Conservation (phyloP, 73 alveolate genomes). For the Paramecium sexaurelia region DNA sequence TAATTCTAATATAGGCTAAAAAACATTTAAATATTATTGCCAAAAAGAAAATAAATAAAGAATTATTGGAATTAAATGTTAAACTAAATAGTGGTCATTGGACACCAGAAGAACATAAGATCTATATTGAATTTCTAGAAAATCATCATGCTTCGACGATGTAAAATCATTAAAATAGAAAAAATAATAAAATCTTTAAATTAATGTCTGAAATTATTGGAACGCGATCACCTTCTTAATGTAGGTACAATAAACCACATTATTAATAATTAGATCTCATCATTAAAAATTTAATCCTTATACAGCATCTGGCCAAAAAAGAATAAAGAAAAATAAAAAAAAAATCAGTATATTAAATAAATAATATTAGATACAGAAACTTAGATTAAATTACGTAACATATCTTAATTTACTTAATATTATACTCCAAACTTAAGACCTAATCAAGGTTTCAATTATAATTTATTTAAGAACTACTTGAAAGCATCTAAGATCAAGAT, state of each 20-base stretch:
- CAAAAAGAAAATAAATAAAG: not conserved
- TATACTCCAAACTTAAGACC: not conserved
- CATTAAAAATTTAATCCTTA: constrained; percentile 46
- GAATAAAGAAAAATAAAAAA: constrained; percentile 17
- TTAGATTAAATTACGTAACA: not conserved
- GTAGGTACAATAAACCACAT: not conserved
- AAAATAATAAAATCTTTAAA: constrained; percentile 43
- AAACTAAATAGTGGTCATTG: constrained; percentile 46
- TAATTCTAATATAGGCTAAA: not conserved
- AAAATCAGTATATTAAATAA: not conserved
- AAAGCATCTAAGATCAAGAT: not conserved
- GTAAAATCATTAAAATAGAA: constrained; percentile 21
- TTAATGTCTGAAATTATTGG: constrained; percentile 40
- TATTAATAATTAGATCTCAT: not conserved
- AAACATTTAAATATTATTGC: not conserved
- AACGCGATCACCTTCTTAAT: constrained; percentile 48
- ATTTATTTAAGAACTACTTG: not conserved
- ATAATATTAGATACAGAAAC: not conserved
- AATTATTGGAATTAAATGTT: not conserved
- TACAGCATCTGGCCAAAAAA: not conserved
- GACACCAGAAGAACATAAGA: not conserved
- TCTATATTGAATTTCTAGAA: constrained; percentile 8
- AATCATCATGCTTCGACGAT: not conserved
- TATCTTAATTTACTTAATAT: not conserved
- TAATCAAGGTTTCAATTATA: not conserved